Evolutionary conservation across 306 rosid species (phyloP), one percentile per base, ranked within the genome.

Genomic region (Ziziphus jujuba): DNA sequence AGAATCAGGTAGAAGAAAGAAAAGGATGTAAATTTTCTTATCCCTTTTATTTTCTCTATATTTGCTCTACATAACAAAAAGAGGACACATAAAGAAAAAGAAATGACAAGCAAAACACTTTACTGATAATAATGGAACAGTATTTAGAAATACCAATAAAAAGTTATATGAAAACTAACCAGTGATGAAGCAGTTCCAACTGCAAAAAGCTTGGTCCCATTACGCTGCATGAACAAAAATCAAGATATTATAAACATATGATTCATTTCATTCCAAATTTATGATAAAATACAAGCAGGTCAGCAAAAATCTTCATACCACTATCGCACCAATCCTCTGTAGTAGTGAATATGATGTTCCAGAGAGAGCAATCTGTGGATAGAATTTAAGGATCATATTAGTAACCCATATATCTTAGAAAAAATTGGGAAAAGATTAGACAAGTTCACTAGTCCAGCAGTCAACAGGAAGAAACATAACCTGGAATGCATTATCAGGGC

Each of bases 401-500:
- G 75, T 53, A n/a, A 75, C 72, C 66, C 16, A 19, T 20, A 35
- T 45, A 25, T 36, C 58, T 68, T 0, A 60, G 13, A 24, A 65
- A n/a, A 63, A 77, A 5, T 2, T 25, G 19, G 56, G 17, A 72
- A 53, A 72, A 48, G 84, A 25, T 16, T 36, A 28, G 52, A 58
- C 24, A 17, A 38, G 43, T 22, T 49, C 38, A 34, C 17, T n/a
- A 52, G 28, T 67, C 33, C 23, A 6, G 0, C 24, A 50, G 10
- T n/a, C 22, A 4, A 50, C 10, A 20, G 22, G 55, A 34, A 17
- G 67, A 17, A 49, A 45, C 14, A 13, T 49, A 8, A 93, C 99
- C 99, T 93, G 99, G 63, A 93, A 93, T 67, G 99, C 99, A 44
- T 93, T 93, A 67, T 88, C 99, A 1, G 99, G 99, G 82, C 99